phyloP scores from a whole-genome alignment of 2,329 filamentous ascomycete genomes.

The Zopfia rhizophila region DNA sequence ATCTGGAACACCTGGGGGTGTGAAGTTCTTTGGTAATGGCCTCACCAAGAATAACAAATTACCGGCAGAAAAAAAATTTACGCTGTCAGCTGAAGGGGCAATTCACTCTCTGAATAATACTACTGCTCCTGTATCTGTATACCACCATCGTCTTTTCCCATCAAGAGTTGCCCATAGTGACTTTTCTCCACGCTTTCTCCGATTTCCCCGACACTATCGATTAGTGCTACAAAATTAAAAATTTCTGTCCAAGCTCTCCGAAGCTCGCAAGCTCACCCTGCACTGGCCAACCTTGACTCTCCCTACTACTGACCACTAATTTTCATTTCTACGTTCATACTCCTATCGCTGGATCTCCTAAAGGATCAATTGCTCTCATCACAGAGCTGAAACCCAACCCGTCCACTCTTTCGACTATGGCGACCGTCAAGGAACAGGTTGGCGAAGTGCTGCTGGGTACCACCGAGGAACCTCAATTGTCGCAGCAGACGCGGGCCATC shows the following conservation, averaged over 20 bases:
- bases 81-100: slow-evolving; percentile 6
- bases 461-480: slow-evolving; percentile 69
- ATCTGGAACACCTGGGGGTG: too few species aligned
- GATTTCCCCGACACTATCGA: background rate
- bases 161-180: too few species aligned
- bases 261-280: slow-evolving; percentile 1
- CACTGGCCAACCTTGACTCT: background rate
- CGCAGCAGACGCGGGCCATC: slow-evolving; percentile 76
- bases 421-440: slow-evolving; percentile 75
- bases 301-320: too few species aligned
- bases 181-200: background rate
- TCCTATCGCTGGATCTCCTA: background rate
- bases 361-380: slow-evolving; percentile 40
- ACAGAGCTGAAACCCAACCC: slow-evolving; percentile 17
- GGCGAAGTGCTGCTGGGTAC: slow-evolving; percentile 72
- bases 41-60: slow-evolving; percentile 12
- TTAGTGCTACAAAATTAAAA: background rate
- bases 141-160: too few species aligned
- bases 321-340: background rate
- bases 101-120: too few species aligned
- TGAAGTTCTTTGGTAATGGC: slow-evolving; percentile 13
- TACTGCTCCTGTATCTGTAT: too few species aligned
- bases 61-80: background rate
- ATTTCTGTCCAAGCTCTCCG: background rate
- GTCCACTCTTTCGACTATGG: slow-evolving; percentile 38